phyloP scores from a whole-genome alignment of 108 stramenopile species.

The Schizochytrium sp. region DNA sequence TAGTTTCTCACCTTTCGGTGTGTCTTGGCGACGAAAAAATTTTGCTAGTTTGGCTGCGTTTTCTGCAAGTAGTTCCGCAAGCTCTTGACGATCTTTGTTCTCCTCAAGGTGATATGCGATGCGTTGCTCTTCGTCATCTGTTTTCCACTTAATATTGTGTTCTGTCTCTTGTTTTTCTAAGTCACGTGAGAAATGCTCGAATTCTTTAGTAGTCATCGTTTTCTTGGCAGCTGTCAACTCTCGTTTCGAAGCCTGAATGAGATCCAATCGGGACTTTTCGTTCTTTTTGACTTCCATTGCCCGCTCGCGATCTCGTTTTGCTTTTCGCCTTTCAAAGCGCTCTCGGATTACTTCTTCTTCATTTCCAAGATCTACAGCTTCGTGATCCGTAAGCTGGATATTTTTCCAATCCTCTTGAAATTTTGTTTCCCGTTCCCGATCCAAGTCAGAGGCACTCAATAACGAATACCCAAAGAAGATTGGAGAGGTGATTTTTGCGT shows the following conservation, averaged over 20 bases:
- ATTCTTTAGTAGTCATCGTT: conserved; percentile 25
- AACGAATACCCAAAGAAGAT: conserved; percentile 52
- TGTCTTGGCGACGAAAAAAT: neutral
- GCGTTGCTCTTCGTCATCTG: neutral
- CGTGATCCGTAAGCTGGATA: neutral
- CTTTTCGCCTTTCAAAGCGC: conserved; percentile 9
- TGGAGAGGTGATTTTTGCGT: neutral
- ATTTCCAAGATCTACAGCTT: neutral
- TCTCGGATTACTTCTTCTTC: conserved; percentile 31
- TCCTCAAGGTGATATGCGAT: conserved; percentile 6
- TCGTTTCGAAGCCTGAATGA: conserved; percentile 22
- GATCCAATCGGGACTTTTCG: neutral
- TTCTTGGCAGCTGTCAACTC: neutral
- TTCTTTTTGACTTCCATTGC: neutral
- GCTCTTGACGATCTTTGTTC: conserved; percentile 35
- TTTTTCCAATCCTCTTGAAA: conserved; percentile 16
- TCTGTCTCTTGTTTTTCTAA: conserved; percentile 23
- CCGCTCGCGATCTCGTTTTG: neutral
- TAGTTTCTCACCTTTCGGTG: conserved; percentile 50
- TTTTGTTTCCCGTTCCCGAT: neutral
- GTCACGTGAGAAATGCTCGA: conserved; percentile 30
- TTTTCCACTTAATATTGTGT: neutral
- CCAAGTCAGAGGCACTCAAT: neutral
- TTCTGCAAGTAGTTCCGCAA: neutral
- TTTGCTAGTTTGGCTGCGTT: conserved; percentile 7